Base-by-base conservation (phyloP, 2,329 filamentous ascomycete species). In the Monosporascus ibericus region DNA sequence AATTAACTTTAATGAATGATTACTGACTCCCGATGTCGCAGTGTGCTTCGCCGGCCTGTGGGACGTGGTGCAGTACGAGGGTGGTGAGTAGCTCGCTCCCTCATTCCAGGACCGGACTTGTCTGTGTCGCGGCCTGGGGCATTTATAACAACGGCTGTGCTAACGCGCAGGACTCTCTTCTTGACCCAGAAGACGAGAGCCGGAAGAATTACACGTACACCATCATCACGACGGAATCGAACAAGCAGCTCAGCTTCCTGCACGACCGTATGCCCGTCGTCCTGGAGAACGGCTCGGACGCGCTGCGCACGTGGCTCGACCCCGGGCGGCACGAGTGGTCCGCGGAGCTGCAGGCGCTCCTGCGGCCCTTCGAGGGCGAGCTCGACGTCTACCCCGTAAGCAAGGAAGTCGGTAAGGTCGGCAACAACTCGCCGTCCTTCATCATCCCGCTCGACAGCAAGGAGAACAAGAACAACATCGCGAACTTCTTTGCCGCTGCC, bases 221-320 rank as follows among this genome's bases (percentile, higher is more conserved):
- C 2, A 84, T 99, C 65, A 92, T 97, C 68, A 99, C 94, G 1
- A 97, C 92, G 1, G 81, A 86, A 55, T 88, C 90, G 7, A 96
- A 92, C 63, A 76, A 85, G 56, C 87, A 92, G 66, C 76, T 97
- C 48, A 84, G 78, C 27, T 97, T 96, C 60, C 75, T 99, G 18
- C 94, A 99, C 66, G 87, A 95, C 64, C 85, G 94, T 17, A 99
- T 99, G 94, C 94, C 94, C 0, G 92, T 96, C 6, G 88, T 97
- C 30, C 69, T 99, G 1, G 85, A 96, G 6, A 84, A 88, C 5
- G 84, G 84, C 4, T 90, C 86, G 1, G 79, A 88, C 1, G 80
- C 76, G 11, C 76, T 96, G 64, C 79, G 74, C 50, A 83, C 68
- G 5, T 96, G 91, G 91, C 76, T 97, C 18, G 88, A 96, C 65